Evolutionary conservation across 441 rosid species (phyloP).

Genomic region (Mallotus japonicus): DNA sequence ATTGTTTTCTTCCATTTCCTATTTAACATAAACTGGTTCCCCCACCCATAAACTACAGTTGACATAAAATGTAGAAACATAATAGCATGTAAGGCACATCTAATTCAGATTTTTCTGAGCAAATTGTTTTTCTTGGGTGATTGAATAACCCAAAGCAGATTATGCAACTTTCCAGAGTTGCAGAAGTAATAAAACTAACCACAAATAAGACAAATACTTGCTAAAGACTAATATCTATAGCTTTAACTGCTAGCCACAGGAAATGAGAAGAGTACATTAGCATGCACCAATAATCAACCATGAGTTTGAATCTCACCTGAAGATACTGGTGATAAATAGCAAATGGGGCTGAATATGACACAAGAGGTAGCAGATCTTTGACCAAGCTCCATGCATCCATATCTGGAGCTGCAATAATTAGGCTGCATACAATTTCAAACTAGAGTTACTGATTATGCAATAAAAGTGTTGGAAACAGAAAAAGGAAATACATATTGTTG

Average conservation of each 20-base stretch:
- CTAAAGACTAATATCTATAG: neutral
- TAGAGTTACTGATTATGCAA: neutral
- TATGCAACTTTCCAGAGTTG: neutral
- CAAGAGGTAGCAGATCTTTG: constrained; percentile 72
- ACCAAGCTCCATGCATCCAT: constrained; percentile 66
- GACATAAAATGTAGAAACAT: neutral
- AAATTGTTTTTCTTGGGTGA: neutral
- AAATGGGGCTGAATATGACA: constrained; percentile 81
- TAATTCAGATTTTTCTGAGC: neutral
- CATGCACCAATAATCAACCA: neutral
- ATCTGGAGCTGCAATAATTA: constrained; percentile 83
- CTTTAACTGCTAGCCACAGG: neutral
- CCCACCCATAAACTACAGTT: neutral
- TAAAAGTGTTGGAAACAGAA: neutral
- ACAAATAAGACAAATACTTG: neutral
- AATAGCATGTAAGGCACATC: neutral
- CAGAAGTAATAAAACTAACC: too few relatives aligned
- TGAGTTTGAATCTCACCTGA: constrained; percentile 49
- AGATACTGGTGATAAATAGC: constrained; percentile 91
- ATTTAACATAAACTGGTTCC: neutral
- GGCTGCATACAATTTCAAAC: constrained; percentile 41
- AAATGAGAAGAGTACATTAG: neutral
- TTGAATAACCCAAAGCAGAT: neutral
- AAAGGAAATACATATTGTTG: neutral
- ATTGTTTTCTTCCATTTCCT: neutral